Percentiles rank a stretch among this genome's conserved stretches.
Conservation (phyloP, 257 asterid species). For the Coffea canephora region DNA sequence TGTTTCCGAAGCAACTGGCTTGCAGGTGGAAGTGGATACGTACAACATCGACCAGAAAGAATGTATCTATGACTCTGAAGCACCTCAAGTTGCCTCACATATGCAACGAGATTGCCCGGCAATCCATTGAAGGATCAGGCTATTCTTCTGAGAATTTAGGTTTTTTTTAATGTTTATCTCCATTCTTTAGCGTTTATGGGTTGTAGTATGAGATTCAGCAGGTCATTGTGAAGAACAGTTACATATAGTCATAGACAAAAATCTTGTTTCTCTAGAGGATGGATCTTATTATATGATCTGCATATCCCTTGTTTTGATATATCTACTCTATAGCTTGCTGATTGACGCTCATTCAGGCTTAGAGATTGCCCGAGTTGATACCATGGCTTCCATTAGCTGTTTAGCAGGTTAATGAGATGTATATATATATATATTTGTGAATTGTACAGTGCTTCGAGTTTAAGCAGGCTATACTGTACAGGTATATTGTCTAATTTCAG, state of each 20-base stretch:
- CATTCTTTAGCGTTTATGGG: neutral
- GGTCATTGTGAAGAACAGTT: neutral
- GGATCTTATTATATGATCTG: neutral
- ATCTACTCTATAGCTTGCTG: neutral
- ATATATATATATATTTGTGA: too few species aligned
- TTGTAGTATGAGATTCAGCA: neutral
- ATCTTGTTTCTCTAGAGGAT: neutral
- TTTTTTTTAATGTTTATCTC: too few species aligned
- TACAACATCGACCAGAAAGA: constrained; percentile 19
- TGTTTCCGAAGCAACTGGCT: constrained; percentile 42
- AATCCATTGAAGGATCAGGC: constrained; percentile 25
- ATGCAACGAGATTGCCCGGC: constrained; percentile 46
- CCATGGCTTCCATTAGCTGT: neutral
- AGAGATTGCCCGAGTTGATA: neutral
- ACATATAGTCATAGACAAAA: too few species aligned
- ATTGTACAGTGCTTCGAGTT: neutral
- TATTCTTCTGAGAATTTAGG: neutral
- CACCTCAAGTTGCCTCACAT: constrained; percentile 35
- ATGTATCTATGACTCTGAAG: constrained; percentile 27
- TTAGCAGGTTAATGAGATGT: neutral
- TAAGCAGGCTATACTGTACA: neutral
- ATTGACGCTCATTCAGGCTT: neutral
- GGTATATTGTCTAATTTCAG: neutral
- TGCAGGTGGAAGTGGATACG: constrained; percentile 30
- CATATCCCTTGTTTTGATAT: neutral